Conservation (phyloP, 2,329 filamentous ascomycete species). For the Nemania serpens region DNA sequence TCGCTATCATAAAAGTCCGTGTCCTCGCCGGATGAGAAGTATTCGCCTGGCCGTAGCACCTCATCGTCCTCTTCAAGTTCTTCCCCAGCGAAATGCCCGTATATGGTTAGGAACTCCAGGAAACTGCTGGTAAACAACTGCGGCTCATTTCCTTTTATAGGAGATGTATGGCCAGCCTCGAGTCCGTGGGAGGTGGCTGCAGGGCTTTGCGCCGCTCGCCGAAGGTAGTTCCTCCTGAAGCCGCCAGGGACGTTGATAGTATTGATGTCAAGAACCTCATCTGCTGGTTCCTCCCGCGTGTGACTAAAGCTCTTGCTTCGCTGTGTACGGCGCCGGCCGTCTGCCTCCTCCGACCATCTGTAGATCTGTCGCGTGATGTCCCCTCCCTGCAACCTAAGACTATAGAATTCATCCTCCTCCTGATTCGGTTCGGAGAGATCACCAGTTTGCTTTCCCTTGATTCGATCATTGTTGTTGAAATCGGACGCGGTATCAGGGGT, state of each 20-base stretch:
- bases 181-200: conserved; percentile 47
- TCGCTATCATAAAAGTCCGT: conserved; percentile 62
- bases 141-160: conserved; percentile 50
- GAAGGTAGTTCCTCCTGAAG: conserved; percentile 87
- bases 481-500: conserved; percentile 47
- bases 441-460: conserved; percentile 59
- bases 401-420: conserved; percentile 86
- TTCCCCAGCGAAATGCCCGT: conserved; percentile 97
- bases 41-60: conserved; percentile 82
- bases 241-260: conserved; percentile 93
- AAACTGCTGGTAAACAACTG: conserved; percentile 88
- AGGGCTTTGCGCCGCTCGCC: conserved; percentile 72
- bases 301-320: conserved; percentile 89
- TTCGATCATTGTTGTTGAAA: conserved; percentile 45
- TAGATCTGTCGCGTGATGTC: conserved; percentile 96
- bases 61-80: conserved; percentile 97
- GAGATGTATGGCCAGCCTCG: conserved; percentile 44
- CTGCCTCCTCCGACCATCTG: conserved; percentile 90
- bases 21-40: conserved; percentile 80
- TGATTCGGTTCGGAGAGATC: conserved; percentile 44
- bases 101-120: conserved; percentile 91
- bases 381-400: conserved; percentile 87
- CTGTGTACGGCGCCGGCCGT: conserved; percentile 68
- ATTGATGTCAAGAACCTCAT: conserved; percentile 81
- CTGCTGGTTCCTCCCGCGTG: conserved; percentile 76